Evolutionary conservation across 768 basidiomycete genomes (phyloP).

Genomic region (Collybiopsis confluens): DNA sequence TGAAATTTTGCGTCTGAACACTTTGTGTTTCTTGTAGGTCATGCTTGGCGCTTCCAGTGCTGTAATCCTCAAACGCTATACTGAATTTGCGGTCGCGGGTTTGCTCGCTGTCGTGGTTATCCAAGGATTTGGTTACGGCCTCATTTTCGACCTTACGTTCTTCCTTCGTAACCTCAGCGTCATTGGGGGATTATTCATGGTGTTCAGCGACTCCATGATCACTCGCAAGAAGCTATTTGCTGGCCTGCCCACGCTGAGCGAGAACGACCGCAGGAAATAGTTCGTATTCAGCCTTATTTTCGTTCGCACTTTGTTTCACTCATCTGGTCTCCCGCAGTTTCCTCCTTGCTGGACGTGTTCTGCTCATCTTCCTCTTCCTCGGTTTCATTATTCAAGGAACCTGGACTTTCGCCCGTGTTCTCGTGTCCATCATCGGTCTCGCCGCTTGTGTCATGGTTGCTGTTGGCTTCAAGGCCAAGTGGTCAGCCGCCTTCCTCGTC

Average conservation of each 20-base stretch:
- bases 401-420: slow-evolving; percentile 82
- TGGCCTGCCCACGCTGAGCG: slow-evolving; percentile 83
- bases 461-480: slow-evolving; percentile 98
- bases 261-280: slow-evolving; percentile 99
- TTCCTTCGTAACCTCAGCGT: slow-evolving; percentile 99
- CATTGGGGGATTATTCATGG: slow-evolving; percentile 98
- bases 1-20: too few relatives aligned
- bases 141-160: slow-evolving; percentile 99
- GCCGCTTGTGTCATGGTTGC: slow-evolving; percentile 95
- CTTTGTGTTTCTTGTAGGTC: slow-evolving; percentile 50
- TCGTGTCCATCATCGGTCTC: slow-evolving; percentile 88
- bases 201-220: slow-evolving; percentile 93
- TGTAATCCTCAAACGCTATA: slow-evolving; percentile 82
- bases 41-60: slow-evolving; percentile 85
- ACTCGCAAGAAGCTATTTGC: slow-evolving; percentile 86
- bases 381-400: slow-evolving; percentile 93
- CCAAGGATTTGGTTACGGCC: slow-evolving; percentile 97
- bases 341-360: slow-evolving; percentile 93
- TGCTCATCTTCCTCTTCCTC: slow-evolving; percentile 98
- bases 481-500: slow-evolving; percentile 95
- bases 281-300: slow-evolving; percentile 33
- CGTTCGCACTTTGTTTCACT: not conserved
- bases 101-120: slow-evolving; percentile 88
- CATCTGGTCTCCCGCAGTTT: slow-evolving; percentile 50
- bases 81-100: slow-evolving; percentile 86